phyloP scores from a whole-genome alignment of 2,329 filamentous ascomycete species.

The Fusarium nematophilum region DNA sequence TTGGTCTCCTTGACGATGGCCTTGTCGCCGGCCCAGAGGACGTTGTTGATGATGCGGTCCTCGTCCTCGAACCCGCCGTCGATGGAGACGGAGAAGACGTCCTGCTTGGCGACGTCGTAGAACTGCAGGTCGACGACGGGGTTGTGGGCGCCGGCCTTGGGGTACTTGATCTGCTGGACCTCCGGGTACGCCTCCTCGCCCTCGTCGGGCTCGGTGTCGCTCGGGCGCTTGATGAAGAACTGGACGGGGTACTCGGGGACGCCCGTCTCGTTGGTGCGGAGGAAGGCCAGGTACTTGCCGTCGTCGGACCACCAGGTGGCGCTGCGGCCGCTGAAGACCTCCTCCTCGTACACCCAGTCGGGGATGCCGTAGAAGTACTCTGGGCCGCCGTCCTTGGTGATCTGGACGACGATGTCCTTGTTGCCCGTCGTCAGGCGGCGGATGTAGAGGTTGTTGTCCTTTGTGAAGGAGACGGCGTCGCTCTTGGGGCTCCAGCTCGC shows the following conservation, averaged over 20 bases:
- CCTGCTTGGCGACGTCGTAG: constrained; percentile 82
- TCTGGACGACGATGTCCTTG: constrained; percentile 71
- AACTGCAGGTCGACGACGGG: constrained; percentile 89
- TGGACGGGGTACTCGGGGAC: constrained; percentile 94
- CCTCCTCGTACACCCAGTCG: constrained; percentile 93
- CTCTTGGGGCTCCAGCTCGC: constrained; percentile 91
- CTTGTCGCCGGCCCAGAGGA: constrained; percentile 88
- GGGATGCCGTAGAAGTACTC: constrained; percentile 96
- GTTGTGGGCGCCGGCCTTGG: constrained; percentile 94
- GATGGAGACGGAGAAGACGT: constrained; percentile 84
- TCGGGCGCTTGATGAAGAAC: constrained; percentile 91
- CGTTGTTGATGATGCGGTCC: constrained; percentile 90
- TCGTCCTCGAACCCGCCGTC: constrained; percentile 82
- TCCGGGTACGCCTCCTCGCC: constrained; percentile 93
- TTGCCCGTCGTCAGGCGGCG: constrained; percentile 68
- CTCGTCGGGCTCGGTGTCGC: constrained; percentile 70
- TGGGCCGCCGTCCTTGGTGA: constrained; percentile 87
- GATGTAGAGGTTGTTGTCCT: constrained; percentile 90
- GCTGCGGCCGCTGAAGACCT: constrained; percentile 75
- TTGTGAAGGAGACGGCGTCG: constrained; percentile 88
- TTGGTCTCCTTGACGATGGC: constrained; percentile 93
- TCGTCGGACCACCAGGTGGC: constrained; percentile 97
- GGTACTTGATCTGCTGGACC: constrained; percentile 93
- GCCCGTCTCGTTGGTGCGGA: constrained; percentile 91
- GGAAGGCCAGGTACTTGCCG: constrained; percentile 88